Percentiles rank a stretch among this genome's conserved stretches.
Evolutionary conservation across 2,329 filamentous ascomycete genomes (phyloP).

Genomic region (Fusarium napiforme): DNA sequence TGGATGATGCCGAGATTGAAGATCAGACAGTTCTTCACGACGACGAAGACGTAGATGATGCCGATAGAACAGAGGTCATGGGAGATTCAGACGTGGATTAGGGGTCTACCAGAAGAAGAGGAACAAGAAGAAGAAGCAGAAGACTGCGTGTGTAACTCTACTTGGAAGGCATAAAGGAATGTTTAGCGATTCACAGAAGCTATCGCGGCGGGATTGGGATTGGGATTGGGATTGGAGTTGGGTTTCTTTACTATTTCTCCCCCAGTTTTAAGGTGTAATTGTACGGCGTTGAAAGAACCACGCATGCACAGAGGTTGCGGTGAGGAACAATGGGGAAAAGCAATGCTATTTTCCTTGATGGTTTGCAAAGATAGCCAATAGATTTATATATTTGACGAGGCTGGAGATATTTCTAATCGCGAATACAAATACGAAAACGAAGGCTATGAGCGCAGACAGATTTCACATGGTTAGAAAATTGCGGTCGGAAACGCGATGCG

Average conservation of each 20-base stretch:
- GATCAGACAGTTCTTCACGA: slow-evolving; percentile 53
- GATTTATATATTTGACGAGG: slow-evolving; percentile 7
- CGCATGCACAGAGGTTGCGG: slow-evolving; percentile 10
- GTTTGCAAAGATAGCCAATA: slow-evolving; percentile 18
- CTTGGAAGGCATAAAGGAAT: slow-evolving; percentile 17
- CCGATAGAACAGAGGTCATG: slow-evolving; percentile 53
- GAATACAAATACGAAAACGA: slow-evolving; percentile 45
- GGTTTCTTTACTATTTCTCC: slow-evolving; percentile 14
- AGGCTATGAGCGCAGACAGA: slow-evolving; percentile 1
- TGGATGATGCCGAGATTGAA: slow-evolving; percentile 66
- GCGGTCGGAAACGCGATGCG: slow-evolving; percentile 18
- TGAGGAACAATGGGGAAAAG: slow-evolving; percentile 21
- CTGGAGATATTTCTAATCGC: not conserved
- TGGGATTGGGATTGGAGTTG: slow-evolving; percentile 33
- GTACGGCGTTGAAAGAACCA: slow-evolving; percentile 28
- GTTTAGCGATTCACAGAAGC: slow-evolving; percentile 28
- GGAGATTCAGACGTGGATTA: slow-evolving; percentile 51
- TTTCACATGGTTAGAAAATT: slow-evolving; percentile 19
- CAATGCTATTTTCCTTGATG: slow-evolving; percentile 1
- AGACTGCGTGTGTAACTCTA: slow-evolving; percentile 17
- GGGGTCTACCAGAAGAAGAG: not conserved
- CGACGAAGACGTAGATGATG: slow-evolving; percentile 60
- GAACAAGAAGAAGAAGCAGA: not conserved
- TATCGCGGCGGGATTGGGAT: slow-evolving; percentile 13
- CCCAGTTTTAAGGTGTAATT: slow-evolving; percentile 25